These are phyloP conservation scores for Cucumis variabilis DNA, from an alignment of 331 rosid species.

Conservation along the genomic window DNA sequence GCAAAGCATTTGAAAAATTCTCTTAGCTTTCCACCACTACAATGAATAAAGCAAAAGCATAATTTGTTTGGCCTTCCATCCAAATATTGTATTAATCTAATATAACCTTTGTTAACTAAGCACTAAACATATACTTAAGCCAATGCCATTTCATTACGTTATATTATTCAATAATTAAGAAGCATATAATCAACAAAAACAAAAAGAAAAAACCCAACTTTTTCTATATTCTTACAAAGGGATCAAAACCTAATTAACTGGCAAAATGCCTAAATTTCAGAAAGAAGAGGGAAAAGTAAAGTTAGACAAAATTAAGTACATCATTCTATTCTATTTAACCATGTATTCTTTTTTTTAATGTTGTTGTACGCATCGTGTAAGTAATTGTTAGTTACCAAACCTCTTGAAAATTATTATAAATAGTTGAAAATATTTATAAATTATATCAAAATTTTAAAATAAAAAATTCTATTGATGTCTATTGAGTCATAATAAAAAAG, in stretches of 20 bases:
- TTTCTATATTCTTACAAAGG: not conserved
- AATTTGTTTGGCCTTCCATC: not conserved
- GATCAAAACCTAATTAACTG: not conserved
- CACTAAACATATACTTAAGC: not conserved
- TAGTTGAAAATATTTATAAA: too few species aligned
- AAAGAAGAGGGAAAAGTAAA: not conserved
- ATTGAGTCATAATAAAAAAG: too few species aligned
- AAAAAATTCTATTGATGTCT: too few species aligned
- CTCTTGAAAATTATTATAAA: too few species aligned
- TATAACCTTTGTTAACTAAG: not conserved
- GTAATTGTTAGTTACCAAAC: too few species aligned
- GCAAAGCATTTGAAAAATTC: not conserved
- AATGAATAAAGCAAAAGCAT: constrained; percentile 7
- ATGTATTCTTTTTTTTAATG: not conserved
- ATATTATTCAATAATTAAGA: not conserved
- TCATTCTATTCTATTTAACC: not conserved
- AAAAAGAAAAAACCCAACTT: not conserved
- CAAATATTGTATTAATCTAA: not conserved
- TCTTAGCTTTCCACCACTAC: not conserved
- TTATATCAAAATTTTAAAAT: too few species aligned
- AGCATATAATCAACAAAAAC: not conserved
- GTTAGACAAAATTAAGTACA: not conserved
- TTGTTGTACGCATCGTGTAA: not conserved
- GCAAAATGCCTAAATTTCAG: not conserved
- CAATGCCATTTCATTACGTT: not conserved